Evolutionary conservation across 2,329 filamentous ascomycete species (phyloP), one percentile per base, ranked within the genome.

Genomic region (Penicillium sp.): DNA sequence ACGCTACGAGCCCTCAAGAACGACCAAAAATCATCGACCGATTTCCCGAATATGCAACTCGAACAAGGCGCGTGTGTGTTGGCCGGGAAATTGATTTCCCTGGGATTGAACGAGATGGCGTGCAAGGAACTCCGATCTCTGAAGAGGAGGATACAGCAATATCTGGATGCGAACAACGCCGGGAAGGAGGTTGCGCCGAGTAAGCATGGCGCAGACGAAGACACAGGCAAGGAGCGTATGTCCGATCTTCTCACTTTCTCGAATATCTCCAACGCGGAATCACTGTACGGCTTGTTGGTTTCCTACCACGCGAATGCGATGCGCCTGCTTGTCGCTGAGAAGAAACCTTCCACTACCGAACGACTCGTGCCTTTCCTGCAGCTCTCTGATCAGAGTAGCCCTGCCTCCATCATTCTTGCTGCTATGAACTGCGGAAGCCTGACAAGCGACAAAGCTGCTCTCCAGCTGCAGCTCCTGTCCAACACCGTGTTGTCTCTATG

Each of bases 391-490:
- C 61, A 65, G 22, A 74, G 73, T 56, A 79, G 76, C 53, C 78
- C 78, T 28, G 73, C 71, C 4, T 74, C 71, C 45, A 62, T 80
- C 2, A 79, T 80, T 41, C 37, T 74, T 51, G 67, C 67, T 20
- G 78, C 77, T 3, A 54, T 76, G 14, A 70, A 79, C n/a, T 63
- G 69, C 2, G 72, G 73, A 5, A 64, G 59, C n/a, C 55, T 80
- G 5, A 58, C 70, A 3, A 69, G 68, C 28, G 77, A 79, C 39
- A 78, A 79, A 58, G 76, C 76, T 28, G 76, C 76, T 12, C 63
- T 76, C 20, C 78, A 82, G 59, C 67, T 82, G n/a, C 76, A 80
- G 57, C 64, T 77, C 2, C 68, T 81, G 5, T 77, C 80, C 1
- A 78, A 78, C 57, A 74, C 69, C 3, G 60, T 81, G 5, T 49